Base-by-base conservation (phyloP, 2,329 filamentous ascomycete genomes). In the Colletotrichum lentis region DNA sequence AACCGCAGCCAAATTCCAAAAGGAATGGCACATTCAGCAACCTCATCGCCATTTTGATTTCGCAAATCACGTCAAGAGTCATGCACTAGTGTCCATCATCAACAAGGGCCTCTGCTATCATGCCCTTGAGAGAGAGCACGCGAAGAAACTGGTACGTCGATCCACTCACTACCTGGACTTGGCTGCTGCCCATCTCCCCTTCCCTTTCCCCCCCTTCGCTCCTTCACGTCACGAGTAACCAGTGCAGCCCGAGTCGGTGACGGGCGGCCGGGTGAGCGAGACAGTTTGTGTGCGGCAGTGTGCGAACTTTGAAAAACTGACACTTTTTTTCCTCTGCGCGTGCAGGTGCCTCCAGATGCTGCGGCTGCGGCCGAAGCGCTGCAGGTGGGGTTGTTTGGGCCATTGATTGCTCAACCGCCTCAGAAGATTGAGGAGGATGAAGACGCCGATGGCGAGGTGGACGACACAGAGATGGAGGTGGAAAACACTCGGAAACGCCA, bases 1-100 rank as follows among this genome's bases (percentile, higher is more conserved):
- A 77, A 89, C 88, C 50, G 88, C 88, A 62, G 85, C 86, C 79
- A 89, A 88, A 76, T 86, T 90, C 73, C 87, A 90, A 75, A 89
- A 90, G 76, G 88, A 90, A 80, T 90, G 88, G 88, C 84, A 88
- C 78, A 80, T 88, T 71, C 81, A 83, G 74, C 82, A 86, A 77
- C 88, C 88, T 73, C 86, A 90, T 76, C 84, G 84, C 74, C 81
- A 88, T 69, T 86, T 90, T 70, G 81, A 85, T 69, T 90, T 90
- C 78, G 88, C 88, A 76, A 85, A 83, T 74, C 84, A 90, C 79
- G 87, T 90, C 77, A 85, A 88, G 77, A 85, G 83, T 73, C 87
- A 89, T 79, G 87, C 88, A 72, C 81, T 90, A 74, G 86, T 90
- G 66, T 84, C 84, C 67, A 81, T 89, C 71, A 78, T 90, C 72